Base-by-base conservation (phyloP, 78 protist species). In the Dictyostelium capitatum region DNA sequence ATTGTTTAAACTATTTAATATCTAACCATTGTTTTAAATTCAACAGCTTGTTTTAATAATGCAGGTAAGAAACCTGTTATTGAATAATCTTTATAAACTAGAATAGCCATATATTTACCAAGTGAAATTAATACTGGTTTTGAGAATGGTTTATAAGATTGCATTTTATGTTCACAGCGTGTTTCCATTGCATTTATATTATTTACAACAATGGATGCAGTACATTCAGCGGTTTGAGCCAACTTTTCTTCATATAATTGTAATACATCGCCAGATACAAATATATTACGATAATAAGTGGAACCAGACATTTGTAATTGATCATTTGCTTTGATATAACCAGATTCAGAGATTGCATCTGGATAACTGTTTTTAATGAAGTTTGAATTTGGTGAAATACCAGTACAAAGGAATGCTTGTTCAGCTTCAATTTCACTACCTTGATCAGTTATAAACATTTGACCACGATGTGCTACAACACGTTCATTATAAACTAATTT, bases 371-470 rank as follows among this genome's bases (percentile, higher is more conserved):
- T 47, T 51, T 56, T 74, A 15, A 93, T 28, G 57, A 74, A 83
- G 3, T 65, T 85, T 2, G 92, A 77, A 43, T 85, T 87, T 19
- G 96, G 96, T 14, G 64, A 65, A 30, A 85, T 93, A 80, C 91
- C 96, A 19, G 96, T 85, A 57, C 92, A 81, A 15, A 83, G 82
- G 62, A 93, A 93, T 0, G 96, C 96, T 41, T 85, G 84, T 12
- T 93, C 92, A n/a, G 94, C 85, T 14, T 54, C 48, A 48, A 93
- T 93, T 23, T 80, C 89, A 54, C 83, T 82, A 9, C 92, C 92
- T 57, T 83, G 91, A 28, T 93, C 91, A 17, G 96, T 93, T 8
- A 80, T 48, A 72, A 93, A 93, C 5, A 70, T 53, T 23, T 51
- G 70, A 11, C 87, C 92, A 9, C 62, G 46, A 75, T 83, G 84